Base-by-base conservation (phyloP, 257 asterid genomes). In the Leptodermis oblonga region DNA sequence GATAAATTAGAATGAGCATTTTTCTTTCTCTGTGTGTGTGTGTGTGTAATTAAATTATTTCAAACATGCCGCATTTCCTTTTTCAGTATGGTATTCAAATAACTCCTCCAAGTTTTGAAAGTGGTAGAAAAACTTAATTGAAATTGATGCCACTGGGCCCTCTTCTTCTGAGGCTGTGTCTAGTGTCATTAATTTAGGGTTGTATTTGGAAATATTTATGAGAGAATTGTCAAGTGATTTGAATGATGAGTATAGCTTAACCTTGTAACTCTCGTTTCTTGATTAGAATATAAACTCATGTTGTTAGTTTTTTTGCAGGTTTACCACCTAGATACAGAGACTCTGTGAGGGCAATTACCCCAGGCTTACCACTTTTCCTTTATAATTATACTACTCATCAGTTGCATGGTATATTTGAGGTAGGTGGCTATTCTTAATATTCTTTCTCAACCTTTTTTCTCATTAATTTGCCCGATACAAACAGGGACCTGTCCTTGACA, bases 401-500 rank as follows among this genome's bases (percentile, higher is more conserved):
- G 87, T 70, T 93, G 95, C 96, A 93, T 78, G 99, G 99, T 28
- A 85, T 93, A 65, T 93, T 90, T 70, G 96, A 93, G 96, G 99
- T 88, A 69, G 34, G 82, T n/a, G 62, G 56, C 55, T 45, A 58
- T 58, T 61, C 28, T 10, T 22, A 18, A 31, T 25, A 15, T n/a
- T 55, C 11, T 17, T 42, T 39, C 54, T 22, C 7, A 1, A 12
- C 11, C n/a, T 17, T 23, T 13, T 36, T 51, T 34, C 0, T 15
- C 11, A 26, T 43, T 20, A 26, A 41, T 4, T 14, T 53, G 17
- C 14, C 30, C 1, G 10, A 6, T n/a, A n/a, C n/a, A n/a, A n/a
- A n/a, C n/a, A n/a, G n/a, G n/a, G n/a, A n/a, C 4, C 28, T 46
- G 34, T 12, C 36, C 61, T 59, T 58, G 37, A 25, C 5, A 4